phyloP scores from a whole-genome alignment of 75 land plant genomes.

The Pinus taeda region DNA sequence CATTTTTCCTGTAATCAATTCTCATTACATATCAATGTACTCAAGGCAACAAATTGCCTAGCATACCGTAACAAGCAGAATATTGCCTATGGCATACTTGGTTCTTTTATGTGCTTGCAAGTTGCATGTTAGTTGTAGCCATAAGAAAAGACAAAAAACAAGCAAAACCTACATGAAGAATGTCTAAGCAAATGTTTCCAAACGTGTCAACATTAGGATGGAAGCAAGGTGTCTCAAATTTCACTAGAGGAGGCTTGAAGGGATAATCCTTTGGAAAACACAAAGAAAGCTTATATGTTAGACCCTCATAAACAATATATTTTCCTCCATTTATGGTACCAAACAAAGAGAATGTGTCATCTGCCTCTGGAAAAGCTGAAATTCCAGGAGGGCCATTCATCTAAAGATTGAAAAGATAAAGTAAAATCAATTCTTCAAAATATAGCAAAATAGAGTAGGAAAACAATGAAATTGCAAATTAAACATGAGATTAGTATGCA shows the following conservation, averaged over 20 bases:
- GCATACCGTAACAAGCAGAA: no score
- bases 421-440: no score
- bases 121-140: neutral
- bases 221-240: slow-evolving; percentile 64
- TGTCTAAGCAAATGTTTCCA: slow-evolving; percentile 93
- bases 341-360: slow-evolving; percentile 83
- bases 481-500: no score
- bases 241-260: slow-evolving; percentile 85
- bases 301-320: slow-evolving; percentile 79
- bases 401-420: slow-evolving; percentile 17
- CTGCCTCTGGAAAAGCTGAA: slow-evolving; percentile 90
- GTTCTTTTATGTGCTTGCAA: neutral
- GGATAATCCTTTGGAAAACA: slow-evolving; percentile 74
- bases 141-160: neutral
- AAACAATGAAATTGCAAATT: no score
- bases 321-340: slow-evolving; percentile 86
- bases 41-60: no score
- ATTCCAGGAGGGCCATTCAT: slow-evolving; percentile 83
- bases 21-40: neutral
- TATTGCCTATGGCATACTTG: neutral
- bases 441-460: no score
- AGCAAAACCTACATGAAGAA: slow-evolving; percentile 60
- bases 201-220: slow-evolving; percentile 88
- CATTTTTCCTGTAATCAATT: slow-evolving; percentile 63
- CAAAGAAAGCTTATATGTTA: slow-evolving; percentile 72